Evolutionary conservation across 345 rosid genomes (phyloP), one percentile per base, ranked within the genome.

Genomic region (Dimocarpus longan): DNA sequence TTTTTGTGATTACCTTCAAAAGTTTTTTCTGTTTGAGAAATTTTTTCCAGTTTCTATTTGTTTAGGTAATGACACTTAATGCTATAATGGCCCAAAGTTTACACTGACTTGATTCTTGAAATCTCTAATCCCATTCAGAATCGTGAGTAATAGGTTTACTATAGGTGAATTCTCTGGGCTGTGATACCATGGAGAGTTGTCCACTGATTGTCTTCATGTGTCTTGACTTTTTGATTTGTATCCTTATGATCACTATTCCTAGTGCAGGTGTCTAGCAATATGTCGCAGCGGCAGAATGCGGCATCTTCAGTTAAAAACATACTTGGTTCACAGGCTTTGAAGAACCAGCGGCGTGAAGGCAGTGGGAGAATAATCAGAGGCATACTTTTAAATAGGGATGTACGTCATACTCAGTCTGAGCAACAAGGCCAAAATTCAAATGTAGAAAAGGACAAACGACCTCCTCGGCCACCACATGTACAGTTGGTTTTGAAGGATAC

Each of bases 341-440:
- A 85, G 74, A 88, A 81, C 80, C 87, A 87, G 76, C 88, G 81
- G 1, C 86, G 74, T 76, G 90, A 90, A 71, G 60, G 84, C 56
- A 73, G 84, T 66, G 81, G 85, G 71, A 85, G 87, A 83, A 69
- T 88, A 72, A 86, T 86, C 59, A 80, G 85, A 83, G 80, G 87
- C 82, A 86, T 86, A 78, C 89, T 87, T 67, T 62, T 82, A 64
- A 86, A 86, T 74, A 85, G 86, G 80, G 95, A 91, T 60, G 78
- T 81, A 28, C 83, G 83, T 22, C 93, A 82, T 46, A 81, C 79
- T 83, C 87, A 79, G 50, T 82, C 84, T 68, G 93, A 91, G 81
- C 90, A 80, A 65, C 89, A 81, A 65, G 56, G 69, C 28, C 88
- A 82, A 76, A 68, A 80, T 54, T 63, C 84, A 28, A 82, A 78